Conservation (phyloP, 257 asterid species). For the Rhazya stricta region DNA sequence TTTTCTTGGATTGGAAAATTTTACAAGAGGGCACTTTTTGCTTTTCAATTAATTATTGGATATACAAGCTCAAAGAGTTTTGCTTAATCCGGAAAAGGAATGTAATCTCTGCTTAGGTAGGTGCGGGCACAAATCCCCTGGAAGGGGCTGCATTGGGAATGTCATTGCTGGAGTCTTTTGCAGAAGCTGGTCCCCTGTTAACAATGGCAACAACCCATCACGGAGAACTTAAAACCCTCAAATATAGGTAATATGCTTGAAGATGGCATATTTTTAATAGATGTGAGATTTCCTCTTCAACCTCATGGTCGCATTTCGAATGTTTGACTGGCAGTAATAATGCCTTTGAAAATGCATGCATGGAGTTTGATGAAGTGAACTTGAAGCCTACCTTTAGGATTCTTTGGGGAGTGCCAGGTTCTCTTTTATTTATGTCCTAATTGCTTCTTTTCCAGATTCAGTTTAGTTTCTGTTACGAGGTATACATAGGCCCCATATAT, state of each 20-base stretch:
- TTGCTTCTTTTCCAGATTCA: background rate
- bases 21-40: background rate
- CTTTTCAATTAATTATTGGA: background rate
- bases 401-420: constrained; percentile 99
- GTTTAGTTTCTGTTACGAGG: background rate
- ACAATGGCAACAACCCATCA: constrained; percentile 96
- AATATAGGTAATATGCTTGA: constrained; percentile 62
- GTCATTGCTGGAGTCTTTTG: constrained; percentile 92
- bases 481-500: background rate
- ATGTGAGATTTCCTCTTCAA: constrained; percentile 19
- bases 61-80: background rate
- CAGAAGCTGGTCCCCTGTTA: constrained; percentile 66
- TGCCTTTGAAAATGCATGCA: constrained; percentile 92
- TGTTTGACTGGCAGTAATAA: constrained; percentile 51
- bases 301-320: constrained; percentile 22
- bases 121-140: constrained; percentile 97
- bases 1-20: background rate
- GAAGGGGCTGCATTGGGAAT: constrained; percentile 98
- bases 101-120: constrained; percentile 50
- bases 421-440: constrained; percentile 15
- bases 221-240: constrained; percentile 94
- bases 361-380: constrained; percentile 94
- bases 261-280: constrained; percentile 19
- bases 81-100: background rate
- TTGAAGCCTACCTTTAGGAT: constrained; percentile 90